Percentiles rank a stretch among this genome's conserved stretches.
phyloP scores from a whole-genome alignment of 768 basidiomycete species.

The Kwoniella dendrophila region DNA sequence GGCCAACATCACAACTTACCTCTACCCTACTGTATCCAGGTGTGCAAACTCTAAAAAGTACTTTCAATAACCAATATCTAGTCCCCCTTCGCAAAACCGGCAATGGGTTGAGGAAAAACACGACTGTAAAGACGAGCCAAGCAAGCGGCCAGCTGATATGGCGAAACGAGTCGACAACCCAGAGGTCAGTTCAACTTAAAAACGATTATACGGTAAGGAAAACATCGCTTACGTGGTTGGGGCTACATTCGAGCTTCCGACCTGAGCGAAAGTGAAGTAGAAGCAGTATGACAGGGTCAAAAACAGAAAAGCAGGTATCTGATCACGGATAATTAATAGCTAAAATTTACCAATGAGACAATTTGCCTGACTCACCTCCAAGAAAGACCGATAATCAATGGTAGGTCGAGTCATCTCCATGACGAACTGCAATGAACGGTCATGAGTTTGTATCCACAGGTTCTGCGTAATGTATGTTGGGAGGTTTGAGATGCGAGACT shows the following conservation, averaged over 20 bases:
- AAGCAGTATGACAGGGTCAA: conserved; percentile 74
- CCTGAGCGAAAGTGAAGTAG: conserved; percentile 75
- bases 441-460: conserved; percentile 40
- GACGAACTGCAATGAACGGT: conserved; percentile 25
- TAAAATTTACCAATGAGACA: no score
- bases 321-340: neutral
- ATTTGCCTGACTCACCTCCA: conserved; percentile 66
- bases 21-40: conserved; percentile 76
- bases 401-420: conserved; percentile 69
- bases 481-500: conserved; percentile 59
- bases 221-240: conserved; percentile 64
- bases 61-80: conserved; percentile 79
- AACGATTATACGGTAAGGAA: neutral
- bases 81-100: conserved; percentile 67
- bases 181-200: neutral
- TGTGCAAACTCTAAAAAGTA: conserved; percentile 65
- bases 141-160: conserved; percentile 57
- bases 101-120: conserved; percentile 74
- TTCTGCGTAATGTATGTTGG: conserved; percentile 61
- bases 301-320: conserved; percentile 83
- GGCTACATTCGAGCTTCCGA: conserved; percentile 63
- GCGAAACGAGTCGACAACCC: neutral
- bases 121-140: conserved; percentile 70
- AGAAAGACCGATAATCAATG: conserved; percentile 76
- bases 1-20: conserved; percentile 58